Base-by-base conservation (phyloP, 345 rosid genomes). In the Eucalyptus erythrocorys region DNA sequence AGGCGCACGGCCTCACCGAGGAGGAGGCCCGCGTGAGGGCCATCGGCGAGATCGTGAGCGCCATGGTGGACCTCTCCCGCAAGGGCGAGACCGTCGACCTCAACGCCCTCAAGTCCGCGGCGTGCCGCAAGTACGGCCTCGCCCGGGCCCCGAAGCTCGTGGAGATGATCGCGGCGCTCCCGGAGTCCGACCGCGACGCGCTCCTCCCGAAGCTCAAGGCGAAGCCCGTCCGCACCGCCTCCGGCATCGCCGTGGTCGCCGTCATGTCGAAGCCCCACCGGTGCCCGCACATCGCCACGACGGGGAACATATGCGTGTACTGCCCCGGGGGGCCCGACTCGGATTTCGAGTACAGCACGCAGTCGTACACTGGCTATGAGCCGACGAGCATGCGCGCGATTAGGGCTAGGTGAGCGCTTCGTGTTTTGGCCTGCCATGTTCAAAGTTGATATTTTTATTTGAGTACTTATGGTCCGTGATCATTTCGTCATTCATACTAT, bases 321-420 rank as follows among this genome's bases (percentile, higher is more conserved):
- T 97, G 99, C 51, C 99, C 99, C 8, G 99, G 99, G 87, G 99
- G 99, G 43, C 99, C 99, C 13, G 99, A 98, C 89, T 98, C 99
- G 19, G 99, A 97, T 90, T 98, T 98, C 82, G 99, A 98, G 94
- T 98, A 97, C 85, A 98, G 98, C 91, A 98, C 99, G 30, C 99
- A 98, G 95, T 97, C 99, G 16, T 98, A 98, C 86, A 98, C 99
- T 88, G 99, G 99, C 21, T 98, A 98, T 45, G 99, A 98, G 93
- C 99, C 99, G 3, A 98, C 99, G 14, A 98, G 99, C 87, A 98
- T 98, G 99, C 97, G 99, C 61, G 99, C 99, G 15, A 98, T 98
- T 93, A 94, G 99, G 87, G 99, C 99, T 76, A 97, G 99, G 99
- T 98, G 79, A 90, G 86, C 88, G 49, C 49, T 61, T 86, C 87